A percentile compares a stretch with the other conserved stretches of the same genome.
Conservation (phyloP, 345 rosid species). For the Aegle marmelos region DNA sequence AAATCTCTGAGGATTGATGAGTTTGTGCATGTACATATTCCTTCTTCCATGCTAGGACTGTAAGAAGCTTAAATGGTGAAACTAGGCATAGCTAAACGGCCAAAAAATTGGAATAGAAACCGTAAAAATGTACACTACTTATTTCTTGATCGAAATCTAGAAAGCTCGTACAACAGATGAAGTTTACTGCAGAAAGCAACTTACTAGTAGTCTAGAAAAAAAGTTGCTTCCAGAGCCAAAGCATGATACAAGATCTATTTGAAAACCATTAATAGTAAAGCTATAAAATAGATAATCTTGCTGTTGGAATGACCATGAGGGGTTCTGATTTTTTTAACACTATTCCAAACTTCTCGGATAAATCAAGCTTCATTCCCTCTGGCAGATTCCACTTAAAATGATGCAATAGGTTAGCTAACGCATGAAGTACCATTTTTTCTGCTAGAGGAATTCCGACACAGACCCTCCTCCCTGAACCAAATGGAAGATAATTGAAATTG, state of each 20-base stretch:
- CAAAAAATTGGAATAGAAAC: not conserved
- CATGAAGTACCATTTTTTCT: not conserved
- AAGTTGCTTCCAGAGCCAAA: not conserved
- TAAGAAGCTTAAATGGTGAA: too few species aligned
- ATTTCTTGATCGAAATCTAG: not conserved
- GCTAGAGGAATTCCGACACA: conserved; percentile 19
- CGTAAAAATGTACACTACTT: not conserved
- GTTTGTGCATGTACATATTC: not conserved
- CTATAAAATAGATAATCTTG: not conserved
- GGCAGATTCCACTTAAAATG: conserved; percentile 16
- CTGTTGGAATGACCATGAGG: conserved; percentile 2
- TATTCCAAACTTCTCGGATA: conserved; percentile 13
- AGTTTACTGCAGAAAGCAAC: not conserved
- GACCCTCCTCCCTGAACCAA: conserved; percentile 22
- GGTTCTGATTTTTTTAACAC: not conserved
- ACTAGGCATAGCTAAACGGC: too few species aligned
- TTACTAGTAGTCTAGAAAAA: not conserved
- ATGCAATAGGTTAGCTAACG: conserved; percentile 9
- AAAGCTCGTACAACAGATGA: not conserved
- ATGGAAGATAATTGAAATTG: not conserved
- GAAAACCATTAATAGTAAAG: not conserved
- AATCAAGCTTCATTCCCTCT: not conserved
- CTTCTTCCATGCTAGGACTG: too few species aligned
- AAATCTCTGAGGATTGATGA: not conserved
- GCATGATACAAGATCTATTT: not conserved